phyloP scores from a whole-genome alignment of 192 early-diverging fungal genomes.

The Jimgerdemannia flammicorona region DNA sequence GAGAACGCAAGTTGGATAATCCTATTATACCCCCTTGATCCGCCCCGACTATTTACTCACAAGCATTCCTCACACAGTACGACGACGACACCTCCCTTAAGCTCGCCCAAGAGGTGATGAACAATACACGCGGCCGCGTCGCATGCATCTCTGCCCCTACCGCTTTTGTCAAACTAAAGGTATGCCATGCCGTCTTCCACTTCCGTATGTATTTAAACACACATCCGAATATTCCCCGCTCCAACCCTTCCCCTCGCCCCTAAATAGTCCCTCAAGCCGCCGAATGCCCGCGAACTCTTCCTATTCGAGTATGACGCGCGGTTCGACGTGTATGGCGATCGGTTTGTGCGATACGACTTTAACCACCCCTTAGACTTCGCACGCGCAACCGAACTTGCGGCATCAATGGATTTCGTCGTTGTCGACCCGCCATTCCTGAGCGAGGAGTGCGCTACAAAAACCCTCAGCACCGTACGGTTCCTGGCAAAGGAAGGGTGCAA shows the following conservation, averaged over 20 bases:
- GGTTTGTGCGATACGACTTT: constrained; percentile 75
- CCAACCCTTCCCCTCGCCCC: neutral
- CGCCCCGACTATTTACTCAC: neutral
- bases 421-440: constrained; percentile 79
- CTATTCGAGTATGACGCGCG: constrained; percentile 76
- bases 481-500: constrained; percentile 48
- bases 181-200: constrained; percentile 17
- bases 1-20: constrained; percentile 7
- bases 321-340: constrained; percentile 62
- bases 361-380: constrained; percentile 57
- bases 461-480: constrained; percentile 51
- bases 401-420: constrained; percentile 64
- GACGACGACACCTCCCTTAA: constrained; percentile 34
- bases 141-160: constrained; percentile 62
- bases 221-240: neutral
- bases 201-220: neutral
- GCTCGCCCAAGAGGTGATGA: constrained; percentile 29
- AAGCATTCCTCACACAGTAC: constrained; percentile 20
- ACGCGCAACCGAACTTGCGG: constrained; percentile 32
- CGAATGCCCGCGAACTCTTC: constrained; percentile 36
- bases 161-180: constrained; percentile 61
- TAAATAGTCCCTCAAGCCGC: constrained; percentile 30
- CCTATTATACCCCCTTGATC: constrained; percentile 2
- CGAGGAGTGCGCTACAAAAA: constrained; percentile 71
- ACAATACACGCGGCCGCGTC: constrained; percentile 37